Evolutionary conservation across 2,329 filamentous ascomycete species (phyloP).

Genomic region (Fusarium liriodendri): DNA sequence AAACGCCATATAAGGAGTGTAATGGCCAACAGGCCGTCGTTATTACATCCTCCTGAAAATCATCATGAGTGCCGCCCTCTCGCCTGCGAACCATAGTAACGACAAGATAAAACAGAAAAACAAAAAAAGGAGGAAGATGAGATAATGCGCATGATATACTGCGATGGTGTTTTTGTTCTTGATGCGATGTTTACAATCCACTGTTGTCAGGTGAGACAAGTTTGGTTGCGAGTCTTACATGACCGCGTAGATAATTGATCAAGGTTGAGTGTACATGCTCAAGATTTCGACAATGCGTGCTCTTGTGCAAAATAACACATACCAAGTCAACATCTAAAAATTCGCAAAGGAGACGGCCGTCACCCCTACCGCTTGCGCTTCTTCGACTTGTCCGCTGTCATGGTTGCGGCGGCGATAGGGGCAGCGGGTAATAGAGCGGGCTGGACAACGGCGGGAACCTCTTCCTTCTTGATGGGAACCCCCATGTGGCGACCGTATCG

Average conservation of each 20-base stretch:
- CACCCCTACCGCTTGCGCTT: conserved; percentile 68
- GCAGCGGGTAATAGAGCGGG: conserved; percentile 57
- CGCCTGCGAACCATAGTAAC: conserved; percentile 36
- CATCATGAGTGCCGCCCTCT: conserved; percentile 43
- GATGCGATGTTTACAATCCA: conserved; percentile 27
- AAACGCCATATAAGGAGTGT: conserved; percentile 53
- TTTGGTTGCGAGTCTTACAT: conserved; percentile 19
- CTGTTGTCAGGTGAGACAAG: conserved; percentile 16
- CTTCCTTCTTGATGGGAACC: conserved; percentile 71
- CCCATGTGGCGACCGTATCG: conserved; percentile 83
- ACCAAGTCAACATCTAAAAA: conserved; percentile 12
- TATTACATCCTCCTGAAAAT: conserved; percentile 52
- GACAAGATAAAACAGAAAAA: conserved; percentile 20
- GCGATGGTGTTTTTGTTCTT: conserved; percentile 8
- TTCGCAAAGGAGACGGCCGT: neutral
- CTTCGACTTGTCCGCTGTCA: conserved; percentile 66
- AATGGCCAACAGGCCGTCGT: conserved; percentile 52
- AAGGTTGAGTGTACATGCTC: conserved; percentile 17
- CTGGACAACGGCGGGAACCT: conserved; percentile 54
- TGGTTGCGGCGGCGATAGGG: conserved; percentile 53
- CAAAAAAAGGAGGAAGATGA: conserved; percentile 11
- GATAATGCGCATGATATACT: conserved; percentile 16
- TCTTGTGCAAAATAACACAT: conserved; percentile 25
- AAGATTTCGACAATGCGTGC: conserved; percentile 18
- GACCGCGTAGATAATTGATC: conserved; percentile 12